Base-by-base conservation (phyloP, 805 yeast genomes). In the Candida chauliodis region DNA sequence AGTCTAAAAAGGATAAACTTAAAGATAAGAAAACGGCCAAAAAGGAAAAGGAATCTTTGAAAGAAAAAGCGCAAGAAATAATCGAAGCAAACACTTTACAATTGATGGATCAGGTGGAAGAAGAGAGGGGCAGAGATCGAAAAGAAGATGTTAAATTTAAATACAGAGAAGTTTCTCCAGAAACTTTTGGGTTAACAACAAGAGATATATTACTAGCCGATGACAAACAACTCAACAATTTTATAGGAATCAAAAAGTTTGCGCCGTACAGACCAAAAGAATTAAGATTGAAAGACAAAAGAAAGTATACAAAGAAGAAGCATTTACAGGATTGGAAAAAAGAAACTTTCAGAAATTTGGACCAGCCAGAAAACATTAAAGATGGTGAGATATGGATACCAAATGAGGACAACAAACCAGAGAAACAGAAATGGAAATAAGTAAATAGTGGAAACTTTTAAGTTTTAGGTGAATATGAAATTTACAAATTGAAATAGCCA, bases 161-260 rank as follows among this genome's bases (percentile, higher is more conserved):
- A 51, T 93, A 93, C 57, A 77, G 97, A 52, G 95, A 89, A 51
- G 98, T 93, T 3, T 89, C 96, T 1, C 97, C 99, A 7, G 98
- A 93, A 53, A 67, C 89, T 8, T 93, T 77, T 63, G 98, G 98
- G 9, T 71, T 93, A 34, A 72, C 85, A 0, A 75, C 93, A 0
- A 73, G 93, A 45, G 99, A 93, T 51, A 93, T 93, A 34, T 69
- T 93, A 38, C 65, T 87, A 42, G 99, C 99, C 10, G 91, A 86
- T 53, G 99, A 93, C 58, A 72, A 75, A 44, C 84, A 83, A 34
- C 71, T 93, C 59, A 93, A 93, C 61, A 83, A 81, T 40, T 89
- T 73, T 52, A 81, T 89, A 41, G 93, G 96, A 16, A 66, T 93
- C 51, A 91, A 91, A 69, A 90, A 90, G 60, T 79, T 93, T 48